Base-by-base conservation (phyloP, 345 rosid genomes). In the Populus ilicifolia region DNA sequence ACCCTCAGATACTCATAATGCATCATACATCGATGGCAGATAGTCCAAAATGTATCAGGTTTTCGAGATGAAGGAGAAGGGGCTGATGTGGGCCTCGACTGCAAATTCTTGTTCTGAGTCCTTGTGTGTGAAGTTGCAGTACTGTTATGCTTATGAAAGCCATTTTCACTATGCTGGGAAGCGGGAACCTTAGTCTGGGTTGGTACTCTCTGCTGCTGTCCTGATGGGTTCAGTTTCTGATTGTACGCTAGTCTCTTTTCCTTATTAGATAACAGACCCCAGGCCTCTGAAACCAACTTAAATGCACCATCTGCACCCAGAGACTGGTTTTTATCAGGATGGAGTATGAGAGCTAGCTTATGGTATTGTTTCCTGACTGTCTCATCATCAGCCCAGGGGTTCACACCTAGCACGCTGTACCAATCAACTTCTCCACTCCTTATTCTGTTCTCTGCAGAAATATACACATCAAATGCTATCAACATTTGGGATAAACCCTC, bases 1-100 rank as follows among this genome's bases (percentile, higher is more conserved):
- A 89, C 30, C 84, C 93, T 89, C 80, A 87, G 86, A 83, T 90
- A 93, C 71, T 93, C 98, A 73, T 86, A 96, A 46, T 90, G 98
- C 6, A 92, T 91, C 84, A 77, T 87, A 89, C 99, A 96, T 44
- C 75, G 77, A 67, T 80, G 84, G 80, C 99, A 96, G 50, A 85
- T 80, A 63, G 99, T 96, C 99, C 99, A 93, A 75, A 96, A 93
- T 38, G 99, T 96, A 30, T 77, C 83, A 66, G 86, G 80, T 70
- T 85, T 87, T 72, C 63, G 83, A 77, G 23, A 33, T 12, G 90
- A 46, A 77, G 86, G 71, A 13, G 84, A 18, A 44, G 75, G 74
- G 75, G 20, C 81, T 7, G 78, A 48, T 48, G 89, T 14, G 11
- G 85, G 62, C 21, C 70, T 83, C 17, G 67, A 75, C 30, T 59